Conservation (phyloP, 2,329 filamentous ascomycete species). For the Colletotrichum sidae region DNA sequence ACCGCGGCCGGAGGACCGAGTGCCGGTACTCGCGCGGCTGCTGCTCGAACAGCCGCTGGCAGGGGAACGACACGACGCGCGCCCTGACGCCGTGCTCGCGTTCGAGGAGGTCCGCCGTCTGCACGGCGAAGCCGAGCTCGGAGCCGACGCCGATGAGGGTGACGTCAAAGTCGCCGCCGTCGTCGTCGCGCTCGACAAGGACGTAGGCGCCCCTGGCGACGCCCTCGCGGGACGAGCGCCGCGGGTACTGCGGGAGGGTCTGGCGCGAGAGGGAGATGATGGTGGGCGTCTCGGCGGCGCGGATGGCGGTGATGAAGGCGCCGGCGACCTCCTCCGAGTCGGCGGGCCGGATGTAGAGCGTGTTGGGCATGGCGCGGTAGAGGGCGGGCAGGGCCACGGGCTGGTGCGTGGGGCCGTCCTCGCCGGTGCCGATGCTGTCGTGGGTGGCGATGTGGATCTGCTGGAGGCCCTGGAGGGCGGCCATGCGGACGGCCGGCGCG, state of each 20-base stretch:
- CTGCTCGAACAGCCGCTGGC: conserved; percentile 55
- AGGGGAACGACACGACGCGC: conserved; percentile 58
- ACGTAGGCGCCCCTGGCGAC: conserved; percentile 58
- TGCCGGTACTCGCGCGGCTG: conserved; percentile 58
- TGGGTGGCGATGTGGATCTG: conserved; percentile 71
- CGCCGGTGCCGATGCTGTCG: conserved; percentile 68
- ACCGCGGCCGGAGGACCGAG: conserved; percentile 54
- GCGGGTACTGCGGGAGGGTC: conserved; percentile 52
- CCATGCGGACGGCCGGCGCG: conserved; percentile 32
- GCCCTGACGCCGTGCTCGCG: conserved; percentile 49
- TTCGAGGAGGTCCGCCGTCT: conserved; percentile 50
- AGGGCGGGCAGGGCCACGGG: conserved; percentile 67
- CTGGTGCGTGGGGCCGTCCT: conserved; percentile 73
- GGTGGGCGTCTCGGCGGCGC: conserved; percentile 51
- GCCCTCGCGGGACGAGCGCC: conserved; percentile 51
- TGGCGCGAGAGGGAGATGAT: conserved; percentile 63
- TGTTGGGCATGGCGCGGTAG: conserved; percentile 72
- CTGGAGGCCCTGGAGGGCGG: conserved; percentile 64
- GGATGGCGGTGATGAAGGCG: conserved; percentile 62
- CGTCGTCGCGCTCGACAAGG: conserved; percentile 52
- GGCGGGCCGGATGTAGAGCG: conserved; percentile 69
- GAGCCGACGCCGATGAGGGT: conserved; percentile 54
- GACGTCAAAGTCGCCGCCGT: conserved; percentile 54
- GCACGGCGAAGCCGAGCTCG: conserved; percentile 47
- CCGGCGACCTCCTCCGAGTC: conserved; percentile 69